Base-by-base conservation (phyloP, 1,139 yeast genomes). In the Sugiyamaella grinbergsii region DNA sequence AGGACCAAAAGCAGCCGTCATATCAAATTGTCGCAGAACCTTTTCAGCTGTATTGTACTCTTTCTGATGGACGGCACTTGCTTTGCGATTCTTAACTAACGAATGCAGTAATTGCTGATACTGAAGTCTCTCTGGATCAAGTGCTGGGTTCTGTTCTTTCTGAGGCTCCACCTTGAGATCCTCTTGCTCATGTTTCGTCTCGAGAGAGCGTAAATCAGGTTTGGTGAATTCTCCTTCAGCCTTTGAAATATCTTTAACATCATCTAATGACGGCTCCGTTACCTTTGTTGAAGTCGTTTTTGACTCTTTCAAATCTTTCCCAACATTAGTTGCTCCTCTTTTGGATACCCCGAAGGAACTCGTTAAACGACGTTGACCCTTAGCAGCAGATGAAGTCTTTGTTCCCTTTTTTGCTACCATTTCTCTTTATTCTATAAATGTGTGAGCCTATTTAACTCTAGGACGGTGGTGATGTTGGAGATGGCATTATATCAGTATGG, bases 1-100 rank as follows among this genome's bases (percentile, higher is more conserved):
- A 1, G 76, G 76, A 1, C 76, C 76, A 49, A 62, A 72, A 19
- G 59, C 58, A 3, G 63, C 49, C 2, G 62, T 58, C 51, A 70
- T 50, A 47, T 72, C 76, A 53, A 72, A 72, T 15, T 61, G 61
- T 36, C 62, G 62, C 28, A 72, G 61, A 31, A 72, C 50, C 43
- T 62, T 59, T 23, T 69, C 71, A 6, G 64, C 66, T 0, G 59
- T 48, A 28, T 60, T 46, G 19, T 62, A 47, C 4, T 59, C 59
- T n/a, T 63, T 60, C 29, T 62, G 66, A 51, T 70, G 73, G n/a
- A 66, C 55, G n/a, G 55, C 53, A 3, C 20, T 31, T 2, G 57
- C 37, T 32, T 47, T 55, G 10, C 53, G 42, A 15, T 31, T 19
- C n/a, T 43, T 54, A 8, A 52, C 44, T 40, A 54, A 24, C 7